Conservation (phyloP, 768 basidiomycete genomes). For the Hydnum rufescens region DNA sequence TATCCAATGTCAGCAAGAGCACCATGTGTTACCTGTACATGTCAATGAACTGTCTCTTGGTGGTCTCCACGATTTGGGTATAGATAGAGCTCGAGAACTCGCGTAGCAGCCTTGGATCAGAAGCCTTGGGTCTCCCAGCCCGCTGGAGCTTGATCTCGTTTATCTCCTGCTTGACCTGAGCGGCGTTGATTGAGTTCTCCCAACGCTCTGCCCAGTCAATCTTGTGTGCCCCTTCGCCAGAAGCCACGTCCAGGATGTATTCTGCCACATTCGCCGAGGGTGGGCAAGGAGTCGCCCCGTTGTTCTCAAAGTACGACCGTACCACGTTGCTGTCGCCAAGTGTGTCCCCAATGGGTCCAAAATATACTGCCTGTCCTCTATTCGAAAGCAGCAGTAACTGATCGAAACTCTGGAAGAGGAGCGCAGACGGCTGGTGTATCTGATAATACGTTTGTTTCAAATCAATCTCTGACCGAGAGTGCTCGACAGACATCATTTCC, state of each 20-base stretch:
- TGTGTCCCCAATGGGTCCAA: constrained; percentile 48
- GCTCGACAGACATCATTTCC: no score
- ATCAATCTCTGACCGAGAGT: no score
- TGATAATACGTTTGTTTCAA: no score
- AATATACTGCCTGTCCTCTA: constrained; percentile 61
- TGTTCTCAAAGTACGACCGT: constrained; percentile 65
- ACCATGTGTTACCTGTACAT: no score
- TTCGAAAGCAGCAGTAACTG: constrained; percentile 52
- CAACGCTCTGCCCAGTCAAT: neutral
- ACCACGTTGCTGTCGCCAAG: constrained; percentile 39
- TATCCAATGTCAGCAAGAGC: no score
- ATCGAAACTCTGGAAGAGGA: constrained; percentile 72
- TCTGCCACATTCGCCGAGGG: constrained; percentile 56
- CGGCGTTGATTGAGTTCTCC: neutral
- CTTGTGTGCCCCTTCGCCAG: neutral
- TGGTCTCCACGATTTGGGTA: no score
- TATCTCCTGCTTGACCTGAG: no score
- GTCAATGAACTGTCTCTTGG: no score
- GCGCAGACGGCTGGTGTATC: constrained; percentile 78
- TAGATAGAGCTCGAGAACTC: no score
- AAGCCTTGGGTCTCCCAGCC: no score
- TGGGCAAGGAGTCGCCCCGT: constrained; percentile 51
- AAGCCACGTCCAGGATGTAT: constrained; percentile 35
- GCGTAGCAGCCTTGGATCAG: no score
- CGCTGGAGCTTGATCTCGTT: no score